phyloP scores from a whole-genome alignment of 179 eudicot genomes.

The Actinidia polygama region DNA sequence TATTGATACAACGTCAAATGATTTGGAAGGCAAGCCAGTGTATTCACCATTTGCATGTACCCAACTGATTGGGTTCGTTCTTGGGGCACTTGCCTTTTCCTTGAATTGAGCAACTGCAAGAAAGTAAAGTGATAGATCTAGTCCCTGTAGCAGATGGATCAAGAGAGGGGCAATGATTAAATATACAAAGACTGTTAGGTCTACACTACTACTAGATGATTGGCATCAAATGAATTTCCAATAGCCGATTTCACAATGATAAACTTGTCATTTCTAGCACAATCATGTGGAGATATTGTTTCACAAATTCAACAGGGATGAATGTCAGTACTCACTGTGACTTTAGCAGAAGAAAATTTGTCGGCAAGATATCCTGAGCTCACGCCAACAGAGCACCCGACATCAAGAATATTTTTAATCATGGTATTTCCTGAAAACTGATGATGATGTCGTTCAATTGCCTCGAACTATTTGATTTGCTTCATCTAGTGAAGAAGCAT shows the following conservation, averaged over 20 bases:
- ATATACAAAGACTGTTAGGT: background rate
- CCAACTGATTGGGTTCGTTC: slow-evolving; percentile 63
- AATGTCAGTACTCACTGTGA: slow-evolving; percentile 50
- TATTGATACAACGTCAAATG: slow-evolving; percentile 88
- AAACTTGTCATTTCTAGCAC: slow-evolving; percentile 1
- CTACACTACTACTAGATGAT: background rate
- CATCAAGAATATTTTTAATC: slow-evolving; percentile 70
- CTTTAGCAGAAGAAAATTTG: slow-evolving; percentile 74
- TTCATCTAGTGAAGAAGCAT: slow-evolving; percentile 84
- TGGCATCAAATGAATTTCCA: background rate
- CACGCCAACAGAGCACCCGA: slow-evolving; percentile 93
- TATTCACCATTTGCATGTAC: slow-evolving; percentile 94
- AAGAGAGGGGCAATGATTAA: slow-evolving; percentile 4
- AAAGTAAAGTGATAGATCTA: slow-evolving; percentile 95
- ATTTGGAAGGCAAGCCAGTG: slow-evolving; percentile 75
- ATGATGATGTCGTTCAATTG: slow-evolving; percentile 73
- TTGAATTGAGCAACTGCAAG: slow-evolving; percentile 90
- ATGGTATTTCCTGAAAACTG: slow-evolving; percentile 54
- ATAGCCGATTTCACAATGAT: background rate
- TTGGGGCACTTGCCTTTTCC: slow-evolving; percentile 57
- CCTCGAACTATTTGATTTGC: slow-evolving; percentile 85
- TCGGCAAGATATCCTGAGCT: slow-evolving; percentile 82
- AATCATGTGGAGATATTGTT: background rate
- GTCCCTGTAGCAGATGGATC: slow-evolving; percentile 56
- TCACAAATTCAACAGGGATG: background rate